phyloP scores from a whole-genome alignment of 345 rosid genomes.

The Garcia nutans region DNA sequence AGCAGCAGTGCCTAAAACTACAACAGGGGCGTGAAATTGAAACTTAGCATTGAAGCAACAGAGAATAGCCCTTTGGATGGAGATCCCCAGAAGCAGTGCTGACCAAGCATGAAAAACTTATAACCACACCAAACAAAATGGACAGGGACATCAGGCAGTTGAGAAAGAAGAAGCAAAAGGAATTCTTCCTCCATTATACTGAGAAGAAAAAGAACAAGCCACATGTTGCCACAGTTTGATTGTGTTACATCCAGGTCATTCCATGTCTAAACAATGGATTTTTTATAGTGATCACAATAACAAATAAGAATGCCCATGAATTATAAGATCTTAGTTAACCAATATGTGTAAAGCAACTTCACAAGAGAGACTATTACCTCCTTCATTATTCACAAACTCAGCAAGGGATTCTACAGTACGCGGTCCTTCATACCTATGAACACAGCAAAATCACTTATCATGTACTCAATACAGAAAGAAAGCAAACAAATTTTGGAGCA shows the following conservation, averaged over 20 bases:
- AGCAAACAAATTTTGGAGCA: neutral
- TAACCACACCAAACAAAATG: neutral
- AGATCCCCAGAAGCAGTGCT: neutral
- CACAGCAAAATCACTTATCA: neutral
- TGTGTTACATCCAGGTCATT: neutral
- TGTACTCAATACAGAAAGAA: constrained; percentile 6
- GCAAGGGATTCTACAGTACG: constrained; percentile 81
- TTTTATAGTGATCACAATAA: too few species aligned
- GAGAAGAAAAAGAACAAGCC: neutral
- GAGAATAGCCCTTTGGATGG: neutral
- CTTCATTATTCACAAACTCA: constrained; percentile 89
- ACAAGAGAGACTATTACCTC: constrained; percentile 47
- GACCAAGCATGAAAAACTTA: neutral
- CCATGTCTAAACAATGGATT: too few species aligned
- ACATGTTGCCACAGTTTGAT: neutral
- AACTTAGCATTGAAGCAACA: neutral
- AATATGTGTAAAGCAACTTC: neutral
- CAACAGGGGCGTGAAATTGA: neutral
- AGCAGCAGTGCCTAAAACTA: neutral
- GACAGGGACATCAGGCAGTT: neutral
- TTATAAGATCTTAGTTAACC: neutral
- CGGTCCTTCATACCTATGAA: constrained; percentile 80
- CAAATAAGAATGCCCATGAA: neutral
- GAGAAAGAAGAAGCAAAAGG: neutral
- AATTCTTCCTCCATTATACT: neutral